phyloP scores from a whole-genome alignment of 1,284 basidiomycete genomes.

The Microbotryomycetes sp. region DNA sequence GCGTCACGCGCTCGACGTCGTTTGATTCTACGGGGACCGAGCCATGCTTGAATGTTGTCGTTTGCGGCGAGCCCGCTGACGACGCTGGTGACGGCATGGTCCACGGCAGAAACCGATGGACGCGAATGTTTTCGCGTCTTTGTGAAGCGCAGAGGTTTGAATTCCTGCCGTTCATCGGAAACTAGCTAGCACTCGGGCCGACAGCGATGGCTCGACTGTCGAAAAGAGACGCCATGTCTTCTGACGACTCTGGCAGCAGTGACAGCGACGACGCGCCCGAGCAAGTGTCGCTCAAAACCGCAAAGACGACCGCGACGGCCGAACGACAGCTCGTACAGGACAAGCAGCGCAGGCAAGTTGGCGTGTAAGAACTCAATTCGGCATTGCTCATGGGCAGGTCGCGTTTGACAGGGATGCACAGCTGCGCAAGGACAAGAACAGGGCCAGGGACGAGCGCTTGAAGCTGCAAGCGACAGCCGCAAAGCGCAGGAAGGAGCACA shows the following conservation, averaged over 20 bases:
- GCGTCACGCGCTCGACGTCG: constrained; percentile 72
- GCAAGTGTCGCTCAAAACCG: constrained; percentile 17
- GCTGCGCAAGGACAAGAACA: constrained; percentile 6
- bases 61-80: background rate
- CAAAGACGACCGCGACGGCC: constrained; percentile 2
- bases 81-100: too few species aligned
- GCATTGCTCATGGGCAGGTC: background rate
- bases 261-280: constrained; percentile 22
- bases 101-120: too few species aligned
- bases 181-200: too few species aligned
- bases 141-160: too few species aligned
- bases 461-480: background rate
- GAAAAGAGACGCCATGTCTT: background rate
- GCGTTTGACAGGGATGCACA: background rate
- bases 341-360: background rate
- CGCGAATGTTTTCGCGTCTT: too few species aligned
- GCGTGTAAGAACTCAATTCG: background rate
- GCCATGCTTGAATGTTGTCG: constrained; percentile 11
- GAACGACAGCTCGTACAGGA: background rate
- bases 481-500: background rate
- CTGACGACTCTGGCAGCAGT: background rate
- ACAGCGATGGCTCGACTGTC: too few species aligned
- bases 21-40: constrained; percentile 62
- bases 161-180: too few species aligned
- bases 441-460: background rate